Evolutionary conservation across 2,329 filamentous ascomycete genomes (phyloP).

Genomic region (Colletotrichum tropicicola): DNA sequence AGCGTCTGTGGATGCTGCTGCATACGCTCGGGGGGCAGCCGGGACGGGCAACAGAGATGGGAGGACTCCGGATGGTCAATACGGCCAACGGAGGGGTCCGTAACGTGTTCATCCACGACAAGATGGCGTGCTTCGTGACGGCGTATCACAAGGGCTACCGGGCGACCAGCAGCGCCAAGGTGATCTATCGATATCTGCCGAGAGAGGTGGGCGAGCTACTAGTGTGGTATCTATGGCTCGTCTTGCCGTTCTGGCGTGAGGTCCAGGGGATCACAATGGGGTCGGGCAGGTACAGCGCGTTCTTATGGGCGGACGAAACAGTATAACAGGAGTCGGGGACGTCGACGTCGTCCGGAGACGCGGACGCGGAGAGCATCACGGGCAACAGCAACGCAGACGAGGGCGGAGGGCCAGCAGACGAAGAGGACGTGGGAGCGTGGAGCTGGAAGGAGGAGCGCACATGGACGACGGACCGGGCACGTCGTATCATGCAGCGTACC

Average conservation of each 20-base stretch:
- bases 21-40: conserved; percentile 16
- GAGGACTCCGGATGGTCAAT: conserved; percentile 10
- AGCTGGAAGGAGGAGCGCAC: neutral
- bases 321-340: too few relatives aligned
- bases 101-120: conserved; percentile 8
- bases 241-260: neutral
- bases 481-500: conserved; percentile 9
- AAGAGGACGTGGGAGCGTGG: too few relatives aligned
- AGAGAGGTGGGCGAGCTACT: conserved; percentile 35
- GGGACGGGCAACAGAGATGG: conserved; percentile 9
- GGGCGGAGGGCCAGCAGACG: too few relatives aligned
- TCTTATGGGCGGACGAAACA: too few relatives aligned
- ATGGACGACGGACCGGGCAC: conserved; percentile 18
- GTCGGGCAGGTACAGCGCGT: too few relatives aligned
- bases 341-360: too few relatives aligned
- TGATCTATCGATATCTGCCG: conserved; percentile 37
- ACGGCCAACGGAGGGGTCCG: conserved; percentile 25
- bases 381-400: too few relatives aligned
- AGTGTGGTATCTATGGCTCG: conserved; percentile 36
- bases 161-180: conserved; percentile 31
- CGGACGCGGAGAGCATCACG: too few relatives aligned
- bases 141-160: too few relatives aligned
- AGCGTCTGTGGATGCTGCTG: conserved; percentile 24
- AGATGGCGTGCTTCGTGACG: neutral
- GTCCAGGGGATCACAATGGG: neutral